Conservation (phyloP, 371 early-diverging fungal species). For the Phascolomyces articulosus region DNA sequence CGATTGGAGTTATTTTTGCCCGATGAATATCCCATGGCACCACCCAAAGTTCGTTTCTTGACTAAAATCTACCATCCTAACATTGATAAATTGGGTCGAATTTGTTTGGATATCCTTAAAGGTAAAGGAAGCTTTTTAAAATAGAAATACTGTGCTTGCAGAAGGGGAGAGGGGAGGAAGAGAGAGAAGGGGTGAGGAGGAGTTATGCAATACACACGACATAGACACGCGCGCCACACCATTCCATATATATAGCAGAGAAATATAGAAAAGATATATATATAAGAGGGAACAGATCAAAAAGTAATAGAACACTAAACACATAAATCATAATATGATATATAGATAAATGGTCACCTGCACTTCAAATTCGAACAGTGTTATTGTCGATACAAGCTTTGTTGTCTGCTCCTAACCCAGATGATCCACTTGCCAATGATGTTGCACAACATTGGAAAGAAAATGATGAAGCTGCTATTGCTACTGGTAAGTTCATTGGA, state of each 20-base stretch:
- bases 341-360: constrained; percentile 98
- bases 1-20: constrained; percentile 96
- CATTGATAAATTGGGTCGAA: constrained; percentile 98
- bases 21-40: constrained; percentile 98
- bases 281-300: no score
- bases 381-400: constrained; percentile 98
- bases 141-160: no score
- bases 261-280: no score
- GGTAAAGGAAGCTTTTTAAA: constrained; percentile 53
- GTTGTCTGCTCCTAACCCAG: constrained; percentile 98
- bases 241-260: no score
- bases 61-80: constrained; percentile 99
- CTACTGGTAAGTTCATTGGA: constrained; percentile 68
- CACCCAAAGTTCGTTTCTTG: constrained; percentile 98
- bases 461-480: constrained; percentile 91
- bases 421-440: constrained; percentile 98
- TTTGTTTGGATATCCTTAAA: constrained; percentile 99
- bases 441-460: constrained; percentile 99
- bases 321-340: neutral
- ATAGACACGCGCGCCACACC: no score
- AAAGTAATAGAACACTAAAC: no score
- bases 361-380: constrained; percentile 97
- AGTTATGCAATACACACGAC: no score
- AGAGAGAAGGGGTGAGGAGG: no score
- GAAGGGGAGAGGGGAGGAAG: no score